phyloP scores from a whole-genome alignment of 495 filamentous ascomycete genomes.

The Ramalina peruviana region DNA sequence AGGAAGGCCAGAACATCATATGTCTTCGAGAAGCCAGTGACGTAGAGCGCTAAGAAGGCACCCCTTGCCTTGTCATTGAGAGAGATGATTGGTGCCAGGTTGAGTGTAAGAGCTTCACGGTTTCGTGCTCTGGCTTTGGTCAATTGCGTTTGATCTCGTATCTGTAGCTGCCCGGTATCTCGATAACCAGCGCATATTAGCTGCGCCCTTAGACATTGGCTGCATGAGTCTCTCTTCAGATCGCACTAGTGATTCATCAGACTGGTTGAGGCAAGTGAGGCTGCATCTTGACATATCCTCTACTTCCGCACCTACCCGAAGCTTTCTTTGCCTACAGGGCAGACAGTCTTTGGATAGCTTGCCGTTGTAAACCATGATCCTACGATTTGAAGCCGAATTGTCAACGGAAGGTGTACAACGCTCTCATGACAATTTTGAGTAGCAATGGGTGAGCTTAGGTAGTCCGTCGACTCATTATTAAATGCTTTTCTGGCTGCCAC shows the following conservation, averaged over 20 bases:
- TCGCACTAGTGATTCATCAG: constrained; percentile 6
- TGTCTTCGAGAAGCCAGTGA: constrained; percentile 14
- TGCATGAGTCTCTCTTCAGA: constrained; percentile 10
- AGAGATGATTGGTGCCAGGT: neutral
- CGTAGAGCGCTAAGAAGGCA: constrained; percentile 17
- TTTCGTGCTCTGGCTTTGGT: neutral
- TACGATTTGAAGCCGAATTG: too few relatives aligned
- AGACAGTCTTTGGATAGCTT: constrained; percentile 9
- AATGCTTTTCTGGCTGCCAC: too few relatives aligned
- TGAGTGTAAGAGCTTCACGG: neutral
- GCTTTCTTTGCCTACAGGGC: constrained; percentile 6
- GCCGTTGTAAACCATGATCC: constrained; percentile 7
- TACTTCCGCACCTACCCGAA: constrained; percentile 3
- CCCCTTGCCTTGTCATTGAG: constrained; percentile 10
- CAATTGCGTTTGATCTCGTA: neutral
- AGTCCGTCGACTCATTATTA: too few relatives aligned
- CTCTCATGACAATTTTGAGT: too few relatives aligned
- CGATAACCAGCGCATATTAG: constrained; percentile 5
- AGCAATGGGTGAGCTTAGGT: too few relatives aligned
- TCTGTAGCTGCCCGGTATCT: neutral
- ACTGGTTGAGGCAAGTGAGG: neutral
- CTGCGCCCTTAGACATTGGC: constrained; percentile 18
- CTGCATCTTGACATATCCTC: neutral
- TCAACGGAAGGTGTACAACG: too few relatives aligned
- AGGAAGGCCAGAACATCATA: constrained; percentile 14